Base-by-base conservation (phyloP, 352 stramenopile species). In the Phytophthora pisi region DNA sequence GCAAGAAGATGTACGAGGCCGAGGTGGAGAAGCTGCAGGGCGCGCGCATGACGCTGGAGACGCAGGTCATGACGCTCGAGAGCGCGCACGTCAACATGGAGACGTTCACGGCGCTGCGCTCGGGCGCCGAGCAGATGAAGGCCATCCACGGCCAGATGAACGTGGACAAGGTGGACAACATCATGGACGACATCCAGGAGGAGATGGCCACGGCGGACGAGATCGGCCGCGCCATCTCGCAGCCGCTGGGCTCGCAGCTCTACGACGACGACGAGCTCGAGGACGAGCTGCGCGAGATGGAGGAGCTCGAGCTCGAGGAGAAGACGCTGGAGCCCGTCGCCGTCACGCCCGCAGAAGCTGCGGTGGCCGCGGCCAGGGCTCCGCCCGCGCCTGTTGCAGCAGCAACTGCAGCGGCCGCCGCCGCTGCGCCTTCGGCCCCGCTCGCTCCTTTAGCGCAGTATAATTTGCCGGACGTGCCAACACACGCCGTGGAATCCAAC, bases 1-100 rank as follows among this genome's bases (percentile, higher is more conserved):
- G 96, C 67, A 99, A 99, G 88, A 99, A 99, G 68, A 96, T 99
- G 80, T 98, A 98, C 73, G 97, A 99, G 72, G 86, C 90, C 43
- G 97, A 99, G 75, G 90, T 99, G 46, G 96, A 98, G 70, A 99
- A 99, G 84, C 97, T 99, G 61, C 88, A 98, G 72, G 92, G 92
- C 51, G 88, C 97, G 20, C 96, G 97, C 66, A 98, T 99, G 90
- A 99, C 96, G 52, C 83, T 99, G 15, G 96, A 99, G 84, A 93
- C 85, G 55, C 89, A 96, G 66, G 86, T 93, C 38, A 97, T 98
- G 77, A 95, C 92, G 54, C 82, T 98, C 46, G 92, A 98, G 76
- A 94, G 84, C 51, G 90, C 92, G 30, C 90, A 96, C 66, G 91
- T 96, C 49, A 99, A 99, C 78, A 98, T 98, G 76, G 91, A 98